Evolutionary conservation across 768 basidiomycete species (phyloP).

Genomic region (Artomyces pyxidatus): DNA sequence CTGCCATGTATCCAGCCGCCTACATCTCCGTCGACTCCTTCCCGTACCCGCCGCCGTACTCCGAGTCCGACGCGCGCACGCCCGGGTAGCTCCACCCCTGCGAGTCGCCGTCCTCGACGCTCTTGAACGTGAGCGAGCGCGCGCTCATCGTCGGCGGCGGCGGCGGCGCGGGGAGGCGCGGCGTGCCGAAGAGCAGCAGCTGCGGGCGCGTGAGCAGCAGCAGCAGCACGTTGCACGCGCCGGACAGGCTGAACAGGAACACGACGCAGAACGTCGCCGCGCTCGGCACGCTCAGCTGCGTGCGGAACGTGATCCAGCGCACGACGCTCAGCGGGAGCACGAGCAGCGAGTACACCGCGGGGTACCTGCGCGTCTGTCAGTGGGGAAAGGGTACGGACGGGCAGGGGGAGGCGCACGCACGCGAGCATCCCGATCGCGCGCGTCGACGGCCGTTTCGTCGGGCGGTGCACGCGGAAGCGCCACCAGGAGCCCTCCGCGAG

Average conservation of each 20-base stretch:
- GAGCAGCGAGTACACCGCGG: conserved; percentile 28
- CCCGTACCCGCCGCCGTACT: too few species aligned
- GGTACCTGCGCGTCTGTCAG: conserved; percentile 28
- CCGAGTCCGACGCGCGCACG: too few species aligned
- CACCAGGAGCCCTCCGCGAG: conserved; percentile 27
- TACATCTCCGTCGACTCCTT: too few species aligned
- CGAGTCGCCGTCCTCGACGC: too few species aligned
- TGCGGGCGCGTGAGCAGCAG: conserved; percentile 29
- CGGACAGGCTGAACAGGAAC: conserved; percentile 31
- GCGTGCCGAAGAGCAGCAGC: conserved; percentile 23
- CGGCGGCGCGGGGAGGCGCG: too few species aligned
- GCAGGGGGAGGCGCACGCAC: conserved; percentile 14
- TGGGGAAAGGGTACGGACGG: not conserved
- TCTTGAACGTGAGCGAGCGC: too few species aligned
- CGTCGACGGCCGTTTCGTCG: conserved; percentile 3
- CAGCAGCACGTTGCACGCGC: conserved; percentile 32
- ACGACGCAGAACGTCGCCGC: conserved; percentile 27
- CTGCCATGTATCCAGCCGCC: too few species aligned
- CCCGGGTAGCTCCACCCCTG: too few species aligned
- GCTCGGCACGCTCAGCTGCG: conserved; percentile 16
- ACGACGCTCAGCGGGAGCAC: conserved; percentile 33
- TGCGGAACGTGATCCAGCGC: conserved; percentile 30
- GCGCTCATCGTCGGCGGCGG: too few species aligned
- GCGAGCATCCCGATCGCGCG: conserved; percentile 18
- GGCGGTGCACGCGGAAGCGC: conserved; percentile 19